Evolutionary conservation across 768 basidiomycete genomes (phyloP), one percentile per base, ranked within the genome.

Genomic region (Lactarius quietus): DNA sequence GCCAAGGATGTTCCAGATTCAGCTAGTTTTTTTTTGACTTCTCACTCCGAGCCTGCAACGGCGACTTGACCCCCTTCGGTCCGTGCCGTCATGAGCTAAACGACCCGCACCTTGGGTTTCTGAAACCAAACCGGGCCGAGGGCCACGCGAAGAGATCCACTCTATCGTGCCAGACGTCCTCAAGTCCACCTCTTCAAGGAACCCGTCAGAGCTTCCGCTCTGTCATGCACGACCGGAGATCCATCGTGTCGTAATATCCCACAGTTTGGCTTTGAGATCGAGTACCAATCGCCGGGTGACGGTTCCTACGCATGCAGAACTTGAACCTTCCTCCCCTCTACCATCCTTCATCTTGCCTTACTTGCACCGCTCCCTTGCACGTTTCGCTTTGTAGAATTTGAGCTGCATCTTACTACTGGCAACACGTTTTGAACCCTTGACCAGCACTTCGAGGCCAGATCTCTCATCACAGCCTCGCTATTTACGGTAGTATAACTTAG

Each of bases 161-260:
- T 26, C 35, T n/a, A 35, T 36, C 33, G 29, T 38, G 35, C 35
- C 9, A 36, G 45, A 57, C 33, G 59, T 51, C 56, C 43, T 57
- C 58, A 43, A 59, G 48, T 17, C 63, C n/a, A n/a, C n/a, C n/a
- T n/a, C n/a, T n/a, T n/a, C n/a, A n/a, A n/a, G n/a, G n/a, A 59
- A 35, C 33, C 33, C 63, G 60, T 60, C 56, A 28, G 38, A 57
- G n/a, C n/a, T n/a, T 55, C 36, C 54, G 57, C 58, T 63, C 53
- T 36, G 41, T 41, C 39, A 61, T 57, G 60, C 60, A 43, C n/a
- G n/a, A n/a, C 59, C 67, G 59, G 59, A 66, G 64, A 67, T 68
- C 67, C 51, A 66, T 66, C 59, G 56, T 66, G 59, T 65, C 36
- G 63, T 68, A 68, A 68, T 58, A 10, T 66, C 60, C 64, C 33